Evolutionary conservation across 2,329 filamentous ascomycete genomes (phyloP).

Genomic region (Venturia nashicola): DNA sequence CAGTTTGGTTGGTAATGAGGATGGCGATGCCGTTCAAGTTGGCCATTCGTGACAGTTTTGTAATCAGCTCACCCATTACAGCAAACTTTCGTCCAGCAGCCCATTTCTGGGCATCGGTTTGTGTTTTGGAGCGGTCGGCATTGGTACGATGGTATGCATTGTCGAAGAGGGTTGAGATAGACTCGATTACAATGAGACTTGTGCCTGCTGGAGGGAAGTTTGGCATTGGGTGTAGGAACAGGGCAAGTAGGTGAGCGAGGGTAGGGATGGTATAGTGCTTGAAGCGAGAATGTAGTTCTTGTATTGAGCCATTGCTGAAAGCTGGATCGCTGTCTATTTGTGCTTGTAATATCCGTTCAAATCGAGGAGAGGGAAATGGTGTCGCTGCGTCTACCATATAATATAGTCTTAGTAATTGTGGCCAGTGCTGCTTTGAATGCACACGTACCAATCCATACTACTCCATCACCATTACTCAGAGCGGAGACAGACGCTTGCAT

Average conservation of each 20-base stretch:
- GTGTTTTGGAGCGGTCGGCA: conserved; percentile 32
- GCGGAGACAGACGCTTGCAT: conserved; percentile 57
- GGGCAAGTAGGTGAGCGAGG: conserved; percentile 55
- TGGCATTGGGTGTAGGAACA: conserved; percentile 56
- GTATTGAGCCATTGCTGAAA: conserved; percentile 6
- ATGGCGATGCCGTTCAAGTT: conserved; percentile 61
- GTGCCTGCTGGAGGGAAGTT: conserved; percentile 51
- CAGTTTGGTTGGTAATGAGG: conserved; percentile 66
- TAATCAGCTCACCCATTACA: conserved; percentile 54
- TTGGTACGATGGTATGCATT: conserved; percentile 56
- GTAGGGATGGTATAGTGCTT: conserved; percentile 50
- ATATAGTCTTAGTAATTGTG: conserved; percentile 1
- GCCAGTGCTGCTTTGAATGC: conserved; percentile 7
- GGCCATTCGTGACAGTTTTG: conserved; percentile 56
- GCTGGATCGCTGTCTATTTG: conserved; percentile 10
- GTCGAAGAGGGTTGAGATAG: conserved; percentile 63
- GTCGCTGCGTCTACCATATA: conserved; percentile 34
- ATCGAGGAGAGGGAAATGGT: conserved; percentile 34
- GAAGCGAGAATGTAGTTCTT: conserved; percentile 33
- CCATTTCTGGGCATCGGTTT: conserved; percentile 34
- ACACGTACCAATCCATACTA: conserved; percentile 71
- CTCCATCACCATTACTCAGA: conserved; percentile 46
- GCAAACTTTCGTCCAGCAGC: conserved; percentile 38
- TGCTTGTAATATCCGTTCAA: conserved; percentile 32
- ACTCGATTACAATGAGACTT: conserved; percentile 64